These are phyloP conservation scores for Ustilago curta DNA, from an alignment of 1,284 basidiomycete genomes.

Conservation along the genomic window DNA sequence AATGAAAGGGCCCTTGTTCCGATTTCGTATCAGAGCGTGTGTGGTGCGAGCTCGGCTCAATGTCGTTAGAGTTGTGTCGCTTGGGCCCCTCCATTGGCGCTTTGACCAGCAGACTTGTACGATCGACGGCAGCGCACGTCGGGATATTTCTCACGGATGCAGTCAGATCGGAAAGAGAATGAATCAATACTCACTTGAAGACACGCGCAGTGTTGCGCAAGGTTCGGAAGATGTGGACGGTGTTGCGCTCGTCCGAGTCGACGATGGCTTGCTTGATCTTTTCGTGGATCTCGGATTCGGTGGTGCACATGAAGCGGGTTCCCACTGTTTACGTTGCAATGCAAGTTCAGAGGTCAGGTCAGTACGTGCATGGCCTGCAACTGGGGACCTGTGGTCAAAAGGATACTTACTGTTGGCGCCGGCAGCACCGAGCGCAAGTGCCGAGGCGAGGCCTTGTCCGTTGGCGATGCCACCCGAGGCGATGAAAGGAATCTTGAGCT, in stretches of 20 bases:
- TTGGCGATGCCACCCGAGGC: slow-evolving; percentile 80
- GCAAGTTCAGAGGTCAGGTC: background rate
- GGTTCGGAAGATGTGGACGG: slow-evolving; percentile 85
- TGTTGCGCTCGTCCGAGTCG: slow-evolving; percentile 81
- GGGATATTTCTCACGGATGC: background rate
- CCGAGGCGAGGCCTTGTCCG: slow-evolving; percentile 81
- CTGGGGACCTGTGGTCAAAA: slow-evolving; percentile 1
- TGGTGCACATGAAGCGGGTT: slow-evolving; percentile 84
- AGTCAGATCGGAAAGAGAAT: background rate
- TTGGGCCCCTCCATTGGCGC: slow-evolving; percentile 35
- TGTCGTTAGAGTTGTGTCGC: background rate
- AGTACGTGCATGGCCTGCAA: background rate
- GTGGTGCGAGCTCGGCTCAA: background rate
- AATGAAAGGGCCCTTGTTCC: slow-evolving; percentile 31
- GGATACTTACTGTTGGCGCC: slow-evolving; percentile 83
- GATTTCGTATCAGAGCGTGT: background rate
- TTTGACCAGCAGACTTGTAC: background rate
- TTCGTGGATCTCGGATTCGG: slow-evolving; percentile 82
- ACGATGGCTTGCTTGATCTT: slow-evolving; percentile 92
- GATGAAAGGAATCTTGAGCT: slow-evolving; percentile 85
- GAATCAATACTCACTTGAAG: slow-evolving; percentile 74
- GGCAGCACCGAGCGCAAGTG: slow-evolving; percentile 85
- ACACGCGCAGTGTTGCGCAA: slow-evolving; percentile 88
- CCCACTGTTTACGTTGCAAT: slow-evolving; percentile 71
- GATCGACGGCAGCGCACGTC: background rate